phyloP scores from a whole-genome alignment of 208 protist species.

The Acanthamoeba culbertsoni region DNA sequence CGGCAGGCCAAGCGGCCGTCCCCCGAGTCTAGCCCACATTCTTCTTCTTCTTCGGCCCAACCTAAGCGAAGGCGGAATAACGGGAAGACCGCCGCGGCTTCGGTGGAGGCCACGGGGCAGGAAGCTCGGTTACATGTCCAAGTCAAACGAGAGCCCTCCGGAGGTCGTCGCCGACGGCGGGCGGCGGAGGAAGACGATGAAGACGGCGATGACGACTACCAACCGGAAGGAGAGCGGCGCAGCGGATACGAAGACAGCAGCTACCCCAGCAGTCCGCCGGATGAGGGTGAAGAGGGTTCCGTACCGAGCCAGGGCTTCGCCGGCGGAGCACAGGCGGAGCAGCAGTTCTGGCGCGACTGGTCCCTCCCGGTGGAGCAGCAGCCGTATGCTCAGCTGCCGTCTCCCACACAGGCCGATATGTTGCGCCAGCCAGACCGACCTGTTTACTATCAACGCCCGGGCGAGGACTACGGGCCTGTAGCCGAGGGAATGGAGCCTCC shows the following conservation, averaged over 20 bases:
- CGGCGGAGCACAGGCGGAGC: neutral
- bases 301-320: no score
- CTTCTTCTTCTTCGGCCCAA: neutral
- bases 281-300: neutral
- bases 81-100: neutral
- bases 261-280: no score
- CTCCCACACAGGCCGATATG: no score
- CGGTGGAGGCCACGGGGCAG: neutral
- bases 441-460: no score
- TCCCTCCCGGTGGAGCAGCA: neutral
- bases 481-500: no score
- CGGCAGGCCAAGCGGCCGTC: neutral
- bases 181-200: neutral
- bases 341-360: slow-evolving; percentile 16
- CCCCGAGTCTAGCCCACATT: neutral
- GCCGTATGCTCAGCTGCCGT: no score
- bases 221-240: neutral
- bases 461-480: no score
- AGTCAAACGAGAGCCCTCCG: neutral
- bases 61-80: no score
- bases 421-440: no score
- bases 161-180: neutral
- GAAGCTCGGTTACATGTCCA: neutral
- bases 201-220: neutral
- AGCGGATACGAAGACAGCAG: neutral